A percentile compares a stretch with the other conserved stretches of the same genome.
These are phyloP conservation scores for Paecilomyces dactylethromorphus DNA, from an alignment of 2,329 filamentous ascomycete species.

Conservation along the genomic window DNA sequence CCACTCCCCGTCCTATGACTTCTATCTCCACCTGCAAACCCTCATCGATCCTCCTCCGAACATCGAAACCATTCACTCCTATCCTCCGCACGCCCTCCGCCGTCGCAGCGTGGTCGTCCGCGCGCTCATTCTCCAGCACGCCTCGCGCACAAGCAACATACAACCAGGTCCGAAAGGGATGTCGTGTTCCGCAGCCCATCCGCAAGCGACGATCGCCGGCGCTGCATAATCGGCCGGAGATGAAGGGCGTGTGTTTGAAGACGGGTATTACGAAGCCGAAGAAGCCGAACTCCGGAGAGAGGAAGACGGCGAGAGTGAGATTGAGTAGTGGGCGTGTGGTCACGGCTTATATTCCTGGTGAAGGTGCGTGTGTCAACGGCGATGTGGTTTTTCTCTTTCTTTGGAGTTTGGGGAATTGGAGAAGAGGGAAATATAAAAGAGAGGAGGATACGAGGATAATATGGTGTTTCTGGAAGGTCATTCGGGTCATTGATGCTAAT, in stretches of 20 bases:
- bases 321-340: conserved; percentile 81
- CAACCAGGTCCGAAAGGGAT: conserved; percentile 69
- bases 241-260: conserved; percentile 94
- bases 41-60: conserved; percentile 23
- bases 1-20: conserved; percentile 3
- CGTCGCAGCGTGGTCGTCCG: conserved; percentile 12
- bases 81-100: conserved; percentile 10
- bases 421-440: background rate
- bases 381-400: no score
- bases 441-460: background rate
- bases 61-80: conserved; percentile 18
- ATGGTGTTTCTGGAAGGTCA: background rate
- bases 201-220: conserved; percentile 87
- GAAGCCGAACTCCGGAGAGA: conserved; percentile 97
- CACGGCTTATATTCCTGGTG: conserved; percentile 91
- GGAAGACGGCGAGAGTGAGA: conserved; percentile 88
- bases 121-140: conserved; percentile 52
- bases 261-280: conserved; percentile 92
- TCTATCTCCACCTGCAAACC: conserved; percentile 5
- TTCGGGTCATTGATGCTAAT: conserved; percentile 1
- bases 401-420: background rate
- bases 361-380: no score
- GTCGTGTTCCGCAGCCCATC: conserved; percentile 69
- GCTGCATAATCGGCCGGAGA: conserved; percentile 65
- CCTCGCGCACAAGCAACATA: conserved; percentile 56